Conservation (phyloP, 2,329 filamentous ascomycete species). For the Thielaviopsis ethacetica region DNA sequence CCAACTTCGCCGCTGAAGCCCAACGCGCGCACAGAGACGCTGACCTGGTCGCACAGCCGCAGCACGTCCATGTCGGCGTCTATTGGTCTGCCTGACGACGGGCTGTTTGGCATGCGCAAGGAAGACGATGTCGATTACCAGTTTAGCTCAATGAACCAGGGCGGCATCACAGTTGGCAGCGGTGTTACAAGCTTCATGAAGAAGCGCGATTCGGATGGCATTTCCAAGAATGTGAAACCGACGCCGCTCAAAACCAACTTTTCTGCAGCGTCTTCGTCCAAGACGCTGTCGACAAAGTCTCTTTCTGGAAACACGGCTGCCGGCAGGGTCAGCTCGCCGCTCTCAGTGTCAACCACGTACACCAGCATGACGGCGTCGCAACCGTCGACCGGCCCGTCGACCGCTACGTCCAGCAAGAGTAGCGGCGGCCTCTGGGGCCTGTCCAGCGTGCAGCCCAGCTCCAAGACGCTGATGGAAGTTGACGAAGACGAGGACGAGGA, state of each 20-base stretch:
- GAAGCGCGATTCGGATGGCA: conserved; percentile 3
- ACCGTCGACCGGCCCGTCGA: conserved; percentile 21
- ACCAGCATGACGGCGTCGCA: neutral
- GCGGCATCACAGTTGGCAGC: conserved; percentile 25
- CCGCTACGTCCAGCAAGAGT: conserved; percentile 26
- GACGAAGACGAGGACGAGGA: conserved; percentile 35
- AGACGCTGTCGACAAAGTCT: neutral
- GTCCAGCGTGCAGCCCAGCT: conserved; percentile 20
- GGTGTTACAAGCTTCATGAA: conserved; percentile 20
- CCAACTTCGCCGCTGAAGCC: conserved; percentile 15
- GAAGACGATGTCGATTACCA: conserved; percentile 14
- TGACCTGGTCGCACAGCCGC: conserved; percentile 19
- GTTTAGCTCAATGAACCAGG: conserved; percentile 8
- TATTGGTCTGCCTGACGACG: conserved; percentile 15
- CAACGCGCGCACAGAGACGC: conserved; percentile 14
- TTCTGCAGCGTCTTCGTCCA: neutral
- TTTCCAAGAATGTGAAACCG: conserved; percentile 2
- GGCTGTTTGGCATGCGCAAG: conserved; percentile 13
- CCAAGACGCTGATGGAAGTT: conserved; percentile 15
- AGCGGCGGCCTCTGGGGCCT: conserved; percentile 31
- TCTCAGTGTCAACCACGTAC: conserved; percentile 4
- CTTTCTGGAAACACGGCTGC: neutral
- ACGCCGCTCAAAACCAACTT: neutral
- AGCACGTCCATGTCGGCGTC: conserved; percentile 23
- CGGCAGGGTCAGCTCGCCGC: conserved; percentile 3